Conservation (phyloP, 179 eudicot species). For the Monotropa hypopitys region DNA sequence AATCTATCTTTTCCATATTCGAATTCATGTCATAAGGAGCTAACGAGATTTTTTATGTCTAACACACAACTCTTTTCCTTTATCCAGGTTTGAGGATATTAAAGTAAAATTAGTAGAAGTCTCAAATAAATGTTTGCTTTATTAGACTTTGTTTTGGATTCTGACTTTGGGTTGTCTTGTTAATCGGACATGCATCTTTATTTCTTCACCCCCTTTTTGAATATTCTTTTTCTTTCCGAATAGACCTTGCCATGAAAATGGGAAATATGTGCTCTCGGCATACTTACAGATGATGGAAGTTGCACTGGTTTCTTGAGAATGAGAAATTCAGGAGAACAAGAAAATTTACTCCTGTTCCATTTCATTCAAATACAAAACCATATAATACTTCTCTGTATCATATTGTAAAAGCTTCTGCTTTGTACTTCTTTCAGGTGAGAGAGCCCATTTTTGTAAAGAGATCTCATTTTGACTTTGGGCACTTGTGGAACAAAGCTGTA, state of each 20-base stretch:
- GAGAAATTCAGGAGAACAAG: not conserved
- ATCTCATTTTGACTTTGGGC: constrained; percentile 29
- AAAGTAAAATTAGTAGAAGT: not conserved
- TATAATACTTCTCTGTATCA: not conserved
- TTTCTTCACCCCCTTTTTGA: not conserved
- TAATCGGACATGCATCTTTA: not conserved
- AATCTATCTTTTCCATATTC: too few relatives aligned
- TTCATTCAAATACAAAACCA: not conserved
- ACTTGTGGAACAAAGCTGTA: constrained; percentile 60
- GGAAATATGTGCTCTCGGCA: not conserved
- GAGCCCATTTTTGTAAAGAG: constrained; percentile 26
- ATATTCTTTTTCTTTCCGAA: not conserved
- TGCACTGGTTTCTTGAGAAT: not conserved
- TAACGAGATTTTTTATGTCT: too few relatives aligned
- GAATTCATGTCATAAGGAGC: too few relatives aligned
- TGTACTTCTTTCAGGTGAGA: constrained; percentile 22
- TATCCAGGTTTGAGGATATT: not conserved
- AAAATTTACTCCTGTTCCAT: not conserved
- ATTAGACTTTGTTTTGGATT: not conserved
- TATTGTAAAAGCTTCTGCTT: constrained; percentile 9
- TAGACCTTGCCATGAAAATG: not conserved
- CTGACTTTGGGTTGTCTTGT: not conserved
- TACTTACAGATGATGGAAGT: not conserved
- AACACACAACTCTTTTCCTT: too few relatives aligned
- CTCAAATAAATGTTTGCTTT: not conserved